Base-by-base conservation (phyloP, 305 asterid species). In the Salvia sclarea region DNA sequence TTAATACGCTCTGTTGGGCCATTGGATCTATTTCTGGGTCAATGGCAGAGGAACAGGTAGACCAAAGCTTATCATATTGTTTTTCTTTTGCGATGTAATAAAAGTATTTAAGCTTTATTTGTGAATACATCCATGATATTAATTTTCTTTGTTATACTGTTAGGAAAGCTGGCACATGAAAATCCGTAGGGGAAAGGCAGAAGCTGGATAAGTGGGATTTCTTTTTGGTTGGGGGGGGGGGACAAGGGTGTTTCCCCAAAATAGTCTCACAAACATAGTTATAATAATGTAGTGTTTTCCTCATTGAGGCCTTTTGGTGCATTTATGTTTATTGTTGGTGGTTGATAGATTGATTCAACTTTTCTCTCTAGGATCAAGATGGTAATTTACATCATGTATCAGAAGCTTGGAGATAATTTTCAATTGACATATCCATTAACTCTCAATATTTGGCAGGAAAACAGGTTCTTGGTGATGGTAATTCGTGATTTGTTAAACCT, bases 11-110 rank as follows among this genome's bases (percentile, higher is more conserved):
- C 61, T 92, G 99, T 76, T 95, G 99, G 99, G 99, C 99, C 18
- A 88, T 95, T 80, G 99, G 99, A 73, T 95, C 99, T 60, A 87
- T 95, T 75, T 95, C 99, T 78, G 99, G 99, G 69, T 92, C 99
- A 38, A 95, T 95, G 99, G 58, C 79, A 82, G 99, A 92, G 80
- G 99, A 89, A 56, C 99, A 95, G 92, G 99, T 95, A 53, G 13
- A 25, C 66, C 24, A 41, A 30, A 49, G 33, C 62, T 66, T 56
- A 24, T 55, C 33, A 38, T 35, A 17, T 9, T 48, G 14, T 9
- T 45, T 71, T 6, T 47, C 35, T 59, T 76, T 67, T 28, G 14
- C 57, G 54, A 41, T 71, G 30, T 43, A 16, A 14, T 59, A 44
- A 28, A 18, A 69, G 22, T 31, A 33, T 22, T n/a, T 9, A 8